phyloP scores from a whole-genome alignment of 768 basidiomycete genomes.

The Lactarius vividus region DNA sequence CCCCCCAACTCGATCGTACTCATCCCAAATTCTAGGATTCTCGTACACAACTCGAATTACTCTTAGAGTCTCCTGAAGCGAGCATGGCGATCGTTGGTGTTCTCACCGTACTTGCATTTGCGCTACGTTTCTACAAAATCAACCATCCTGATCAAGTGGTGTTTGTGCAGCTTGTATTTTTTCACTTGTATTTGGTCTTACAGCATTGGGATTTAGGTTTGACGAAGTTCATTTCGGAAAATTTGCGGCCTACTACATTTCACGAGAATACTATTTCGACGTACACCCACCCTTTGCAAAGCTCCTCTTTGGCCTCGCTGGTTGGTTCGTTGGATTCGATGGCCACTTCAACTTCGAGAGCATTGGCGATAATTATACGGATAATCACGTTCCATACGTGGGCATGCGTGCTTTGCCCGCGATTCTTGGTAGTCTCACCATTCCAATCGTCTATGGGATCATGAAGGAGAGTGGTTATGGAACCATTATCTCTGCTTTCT shows the following conservation, averaged over 20 bases:
- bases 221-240: constrained; percentile 99
- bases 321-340: constrained; percentile 96
- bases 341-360: constrained; percentile 92
- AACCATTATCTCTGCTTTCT: constrained; percentile 85
- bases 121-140: constrained; percentile 89
- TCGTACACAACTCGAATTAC: constrained; percentile 57
- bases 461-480: constrained; percentile 99
- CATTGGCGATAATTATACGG: constrained; percentile 91
- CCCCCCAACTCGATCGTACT: not conserved
- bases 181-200: constrained; percentile 6
- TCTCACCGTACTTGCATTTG: constrained; percentile 75
- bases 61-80: constrained; percentile 60
- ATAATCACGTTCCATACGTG: constrained; percentile 85
- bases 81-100: constrained; percentile 60
- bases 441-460: constrained; percentile 90
- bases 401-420: constrained; percentile 93
- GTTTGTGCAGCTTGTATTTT: constrained; percentile 45
- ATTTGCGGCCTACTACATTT: constrained; percentile 93
- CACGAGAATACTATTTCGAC: constrained; percentile 96
- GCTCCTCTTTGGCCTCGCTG: constrained; percentile 87
- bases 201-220: constrained; percentile 51
- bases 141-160: constrained; percentile 93
- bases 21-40: constrained; percentile 40
- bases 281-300: constrained; percentile 98
- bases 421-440: constrained; percentile 83